Conservation (phyloP, 2,329 filamentous ascomycete genomes). For the Plectosphaerella plurivora region DNA sequence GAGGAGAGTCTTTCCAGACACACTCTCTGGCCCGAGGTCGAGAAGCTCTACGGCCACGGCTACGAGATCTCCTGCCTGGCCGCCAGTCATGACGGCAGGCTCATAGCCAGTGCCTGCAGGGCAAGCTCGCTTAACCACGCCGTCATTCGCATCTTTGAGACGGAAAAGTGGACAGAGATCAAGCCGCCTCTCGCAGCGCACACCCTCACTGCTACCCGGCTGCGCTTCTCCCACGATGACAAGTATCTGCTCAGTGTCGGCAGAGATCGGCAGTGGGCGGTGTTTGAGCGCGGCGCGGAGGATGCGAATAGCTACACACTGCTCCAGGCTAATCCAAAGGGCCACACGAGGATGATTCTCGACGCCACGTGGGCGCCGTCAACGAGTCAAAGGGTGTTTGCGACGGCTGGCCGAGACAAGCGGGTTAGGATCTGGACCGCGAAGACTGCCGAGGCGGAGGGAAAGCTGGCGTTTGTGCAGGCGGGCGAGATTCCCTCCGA, state of each 20-base stretch:
- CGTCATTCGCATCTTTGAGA: slow-evolving; percentile 88
- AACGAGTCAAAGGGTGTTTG: slow-evolving; percentile 52
- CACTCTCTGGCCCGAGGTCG: slow-evolving; percentile 91
- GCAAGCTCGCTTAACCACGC: slow-evolving; percentile 92
- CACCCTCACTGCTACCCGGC: slow-evolving; percentile 75
- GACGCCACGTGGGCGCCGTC: slow-evolving; percentile 77
- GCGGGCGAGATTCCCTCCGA: slow-evolving; percentile 49
- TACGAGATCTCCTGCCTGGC: slow-evolving; percentile 93
- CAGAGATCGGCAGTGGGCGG: slow-evolving; percentile 83
- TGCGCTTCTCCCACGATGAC: slow-evolving; percentile 77
- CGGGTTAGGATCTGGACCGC: slow-evolving; percentile 66
- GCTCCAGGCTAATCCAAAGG: slow-evolving; percentile 69
- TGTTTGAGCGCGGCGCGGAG: slow-evolving; percentile 58
- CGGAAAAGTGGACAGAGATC: slow-evolving; percentile 80
- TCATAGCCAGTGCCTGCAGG: slow-evolving; percentile 89
- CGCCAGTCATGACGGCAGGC: slow-evolving; percentile 64
- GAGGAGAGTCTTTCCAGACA: slow-evolving; percentile 87
- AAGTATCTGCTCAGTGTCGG: slow-evolving; percentile 79
- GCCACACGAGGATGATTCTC: slow-evolving; percentile 88
- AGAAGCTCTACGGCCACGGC: slow-evolving; percentile 96
- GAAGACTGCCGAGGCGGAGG: slow-evolving; percentile 21
- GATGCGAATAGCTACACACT: slow-evolving; percentile 45
- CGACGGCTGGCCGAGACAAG: slow-evolving; percentile 89
- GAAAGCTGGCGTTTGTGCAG: slow-evolving; percentile 42
- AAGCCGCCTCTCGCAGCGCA: slow-evolving; percentile 80